Base-by-base conservation (phyloP, 768 basidiomycete species). In the Mycena latifolia region DNA sequence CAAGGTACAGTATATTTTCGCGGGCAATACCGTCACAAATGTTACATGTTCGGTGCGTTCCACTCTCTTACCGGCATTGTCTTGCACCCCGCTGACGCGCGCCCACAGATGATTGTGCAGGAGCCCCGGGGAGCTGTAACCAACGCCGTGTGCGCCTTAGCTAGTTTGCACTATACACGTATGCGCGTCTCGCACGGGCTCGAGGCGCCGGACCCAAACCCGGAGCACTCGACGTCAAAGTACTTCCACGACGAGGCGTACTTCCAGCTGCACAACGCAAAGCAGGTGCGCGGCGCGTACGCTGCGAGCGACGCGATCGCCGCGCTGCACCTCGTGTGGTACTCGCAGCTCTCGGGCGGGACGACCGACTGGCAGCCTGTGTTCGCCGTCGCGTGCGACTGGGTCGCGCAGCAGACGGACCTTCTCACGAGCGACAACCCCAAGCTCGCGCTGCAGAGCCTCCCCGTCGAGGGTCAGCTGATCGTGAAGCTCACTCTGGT, bases 401-500 rank as follows among this genome's bases (percentile, higher is more conserved):
- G 94, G 94, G 80, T 94, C 50, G 81, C 79, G 50, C 86, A 70
- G 50, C 65, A 90, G 73, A 90, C 86, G 5, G 88, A 89, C 31
- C 81, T 94, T 43, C 82, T 84, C 41, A 78, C 78, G 35, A 85
- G 88, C 71, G 89, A 91, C 67, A 88, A 92, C 73, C 89, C 91
- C 2, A 86, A 86, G 71, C 69, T 86, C 52, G 81, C 82, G 53
- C 82, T 92, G 73, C 78, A 85, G 56, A 82, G 77, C 65, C 86
- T 93, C 85, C 79, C 81, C 52, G 74, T 79, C 37, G 77, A 82
- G 5, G 84, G 82, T 10, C 86, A 89, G 70, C 80, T 89, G 71
- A 85, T 88, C 24, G 84, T 92, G 55, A 93, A 93, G 76, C 84
- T 85, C 41, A 89, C 87, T 8, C 84, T 94, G 82, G 93, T 94